Conservation (phyloP, 352 stramenopile genomes). For the Phytophthora pisi region DNA sequence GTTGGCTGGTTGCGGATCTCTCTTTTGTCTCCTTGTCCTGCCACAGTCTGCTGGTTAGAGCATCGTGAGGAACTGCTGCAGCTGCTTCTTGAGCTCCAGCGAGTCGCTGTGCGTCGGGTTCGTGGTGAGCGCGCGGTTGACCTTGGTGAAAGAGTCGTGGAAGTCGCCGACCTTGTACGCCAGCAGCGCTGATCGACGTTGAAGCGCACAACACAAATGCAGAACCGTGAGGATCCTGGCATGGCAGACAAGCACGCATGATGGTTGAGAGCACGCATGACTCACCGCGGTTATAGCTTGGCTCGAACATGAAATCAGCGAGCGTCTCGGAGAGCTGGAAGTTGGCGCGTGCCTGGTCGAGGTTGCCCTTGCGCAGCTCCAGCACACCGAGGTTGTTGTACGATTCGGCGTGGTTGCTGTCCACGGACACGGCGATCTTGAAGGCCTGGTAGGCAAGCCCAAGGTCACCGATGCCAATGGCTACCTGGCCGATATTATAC, state of each 20-base stretch:
- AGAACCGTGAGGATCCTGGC: constrained; percentile 5
- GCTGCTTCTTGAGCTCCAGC: constrained; percentile 88
- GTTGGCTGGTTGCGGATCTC: constrained; percentile 22
- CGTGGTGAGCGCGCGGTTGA: constrained; percentile 78
- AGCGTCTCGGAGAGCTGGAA: constrained; percentile 83
- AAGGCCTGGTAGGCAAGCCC: constrained; percentile 94
- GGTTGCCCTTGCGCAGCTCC: constrained; percentile 89
- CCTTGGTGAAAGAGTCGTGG: constrained; percentile 88
- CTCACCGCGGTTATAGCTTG: constrained; percentile 89
- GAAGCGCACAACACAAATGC: constrained; percentile 1
- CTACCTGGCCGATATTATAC: constrained; percentile 95
- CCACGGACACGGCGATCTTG: constrained; percentile 92
- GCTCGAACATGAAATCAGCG: constrained; percentile 91
- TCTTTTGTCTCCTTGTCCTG: constrained; percentile 8
- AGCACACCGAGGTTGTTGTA: constrained; percentile 93
- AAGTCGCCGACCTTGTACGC: constrained; percentile 93
- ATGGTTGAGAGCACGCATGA: neutral
- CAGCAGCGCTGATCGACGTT: constrained; percentile 65
- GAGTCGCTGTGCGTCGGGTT: constrained; percentile 89
- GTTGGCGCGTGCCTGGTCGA: constrained; percentile 84
- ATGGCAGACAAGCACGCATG: neutral
- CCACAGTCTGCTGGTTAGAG: constrained; percentile 38
- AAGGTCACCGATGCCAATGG: constrained; percentile 92
- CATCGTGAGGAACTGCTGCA: constrained; percentile 86
- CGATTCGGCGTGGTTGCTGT: constrained; percentile 92